Evolutionary conservation across 116 monocot genomes (phyloP), one percentile per base, ranked within the genome.

Genomic region (Papilionanthe hybrid): DNA sequence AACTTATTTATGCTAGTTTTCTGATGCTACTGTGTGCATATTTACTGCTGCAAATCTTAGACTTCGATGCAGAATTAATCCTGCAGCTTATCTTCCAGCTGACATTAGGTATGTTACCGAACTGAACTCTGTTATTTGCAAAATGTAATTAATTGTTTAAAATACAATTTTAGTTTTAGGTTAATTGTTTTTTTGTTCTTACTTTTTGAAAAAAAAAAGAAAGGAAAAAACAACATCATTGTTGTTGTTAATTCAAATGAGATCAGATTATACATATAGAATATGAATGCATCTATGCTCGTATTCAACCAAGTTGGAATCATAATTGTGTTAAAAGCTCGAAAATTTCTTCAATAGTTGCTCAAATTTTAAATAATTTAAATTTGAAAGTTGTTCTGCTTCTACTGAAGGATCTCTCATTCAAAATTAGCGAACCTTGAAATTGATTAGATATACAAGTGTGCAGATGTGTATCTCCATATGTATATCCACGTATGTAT

Each of bases 1-100:
- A 87, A 56, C 75, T 93, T 44, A 79, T 93, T 43, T 93, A 80
- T 82, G 88, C 88, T 55, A 63, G 86, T 10, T 90, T 93, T 60
- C 77, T 77, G 86, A 93, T 85, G 93, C 88, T 42, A 88, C 85
- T 74, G 42, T 93, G 13, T 83, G 83, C 55, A 85, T 90, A 42
- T 93, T 93, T 72, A 84, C 83, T 80, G 83, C 86, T 49, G 90
- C 88, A 42, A 90, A 82, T 27, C 79, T 90, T 81, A 85, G 82
- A 82, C 66, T 90, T 50, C 86, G 86, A 88, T 90, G 93, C 67
- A 86, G 93, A 43, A 88, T 93, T 42, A 60, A 32, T 42, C 60
- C 78, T 7, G 19, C 78, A 13, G 78, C 78, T 60, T 78, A 78
- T 60, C 78, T 78, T 57, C 78, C 78, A 18, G 37, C 78, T 78